Evolutionary conservation across 2,329 filamentous ascomycete genomes (phyloP).

Genomic region (Neonectria magnoliae): DNA sequence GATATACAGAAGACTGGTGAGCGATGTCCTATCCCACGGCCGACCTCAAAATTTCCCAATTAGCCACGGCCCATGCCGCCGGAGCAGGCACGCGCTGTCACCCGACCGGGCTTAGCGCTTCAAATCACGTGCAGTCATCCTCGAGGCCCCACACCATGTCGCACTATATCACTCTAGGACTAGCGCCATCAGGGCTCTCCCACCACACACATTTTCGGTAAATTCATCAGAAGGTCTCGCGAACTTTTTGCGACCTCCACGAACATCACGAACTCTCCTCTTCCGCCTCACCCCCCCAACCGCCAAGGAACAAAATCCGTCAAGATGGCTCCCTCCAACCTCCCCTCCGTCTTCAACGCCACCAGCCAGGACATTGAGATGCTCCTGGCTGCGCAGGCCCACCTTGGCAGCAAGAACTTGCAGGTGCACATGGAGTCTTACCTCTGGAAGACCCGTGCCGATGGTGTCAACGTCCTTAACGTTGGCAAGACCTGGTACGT

Average conservation of each 20-base stretch:
- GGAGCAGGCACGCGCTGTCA: not conserved
- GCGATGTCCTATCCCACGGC: slow-evolving; percentile 34
- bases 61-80: slow-evolving; percentile 27
- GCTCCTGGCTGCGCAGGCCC: slow-evolving; percentile 95
- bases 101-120: slow-evolving; percentile 35
- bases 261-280: slow-evolving; percentile 41
- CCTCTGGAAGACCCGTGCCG: slow-evolving; percentile 99
- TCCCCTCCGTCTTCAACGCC: slow-evolving; percentile 95
- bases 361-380: slow-evolving; percentile 99
- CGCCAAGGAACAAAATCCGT: slow-evolving; percentile 55
- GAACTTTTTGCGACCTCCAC: slow-evolving; percentile 55
- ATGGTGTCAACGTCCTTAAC: slow-evolving; percentile 99
- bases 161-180: slow-evolving; percentile 6
- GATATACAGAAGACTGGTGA: slow-evolving; percentile 34
- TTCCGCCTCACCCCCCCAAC: slow-evolving; percentile 45
- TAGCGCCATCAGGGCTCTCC: slow-evolving; percentile 47
- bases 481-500: slow-evolving; percentile 99
- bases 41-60: slow-evolving; percentile 49
- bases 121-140: slow-evolving; percentile 44
- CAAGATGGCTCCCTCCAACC: slow-evolving; percentile 96
- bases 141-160: not conserved
- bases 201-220: slow-evolving; percentile 53
- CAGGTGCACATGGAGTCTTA: slow-evolving; percentile 99
- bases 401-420: slow-evolving; percentile 98
- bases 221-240: slow-evolving; percentile 49